Evolutionary conservation across 192 early-diverging fungal species (phyloP), one percentile per base, ranked within the genome.

Genomic region (Coemansia sp.): DNA sequence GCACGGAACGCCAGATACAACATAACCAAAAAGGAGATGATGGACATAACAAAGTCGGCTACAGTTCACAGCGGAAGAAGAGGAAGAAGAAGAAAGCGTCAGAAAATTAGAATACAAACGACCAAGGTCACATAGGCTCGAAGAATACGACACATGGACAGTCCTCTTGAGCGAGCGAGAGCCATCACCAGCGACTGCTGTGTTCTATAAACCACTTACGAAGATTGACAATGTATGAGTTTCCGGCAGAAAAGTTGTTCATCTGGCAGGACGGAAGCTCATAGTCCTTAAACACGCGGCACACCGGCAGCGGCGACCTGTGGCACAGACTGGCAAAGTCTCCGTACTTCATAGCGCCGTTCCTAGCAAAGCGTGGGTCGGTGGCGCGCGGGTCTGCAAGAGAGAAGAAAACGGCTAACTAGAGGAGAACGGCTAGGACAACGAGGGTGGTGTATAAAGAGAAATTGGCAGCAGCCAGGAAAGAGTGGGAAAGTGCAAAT

Each of bases 1-100:
- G 77, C 76, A 15, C 72, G 71, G 67, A 76, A 77, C 44, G 71
- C 74, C 70, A 79, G 64, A 40, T 80, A 77, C 43, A 74, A 58
- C 59, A 72, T 71, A 56, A 72, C 66, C 26, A 84, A 44, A 26
- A 84, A 76, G 58, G 77, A 70, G 21, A 84, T 61, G 39, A 78
- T 68, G 21, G 83, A 76, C 38, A 76, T 67, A 64, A 74, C 77
- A 84, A 84, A 80, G 66, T 84, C 83, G 12, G 75, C 79, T 76
- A 76, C 71, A 68, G 9, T 26, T 1, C 21, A 54, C 48, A 50
- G n/a, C 9, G 32, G 32, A 43, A 44, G 2, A 62, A 45, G 19
- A 44, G 9, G 41, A 41, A 6, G 10, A 38, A 60, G 47, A 50
- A 15, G 5, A 8, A 50, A 6, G 49, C 48, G 1, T 13, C 21